Evolutionary conservation across 2,329 filamentous ascomycete species (phyloP).

Genomic region (Penicillium brasilianum): DNA sequence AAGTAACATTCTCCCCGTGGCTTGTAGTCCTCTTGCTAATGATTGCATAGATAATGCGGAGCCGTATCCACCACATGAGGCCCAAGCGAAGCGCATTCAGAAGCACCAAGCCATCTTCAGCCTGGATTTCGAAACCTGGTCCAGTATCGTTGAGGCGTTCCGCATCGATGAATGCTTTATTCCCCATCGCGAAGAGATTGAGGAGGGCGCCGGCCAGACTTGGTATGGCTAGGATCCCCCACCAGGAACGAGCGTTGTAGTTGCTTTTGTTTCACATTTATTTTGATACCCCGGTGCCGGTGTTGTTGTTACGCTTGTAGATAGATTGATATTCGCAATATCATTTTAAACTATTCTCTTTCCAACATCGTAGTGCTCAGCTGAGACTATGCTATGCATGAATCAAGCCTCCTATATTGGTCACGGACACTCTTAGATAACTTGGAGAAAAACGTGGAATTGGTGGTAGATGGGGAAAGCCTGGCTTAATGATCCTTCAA

Average conservation of each 20-base stretch:
- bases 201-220: conserved; percentile 58
- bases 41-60: conserved; percentile 48
- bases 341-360: background rate
- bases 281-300: conserved; percentile 23
- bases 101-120: conserved; percentile 87
- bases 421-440: background rate
- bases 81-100: conserved; percentile 59
- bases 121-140: conserved; percentile 84
- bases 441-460: background rate
- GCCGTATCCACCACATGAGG: conserved; percentile 55
- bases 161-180: conserved; percentile 82
- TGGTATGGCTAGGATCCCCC: conserved; percentile 65
- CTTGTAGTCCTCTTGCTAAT: conserved; percentile 16
- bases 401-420: background rate
- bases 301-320: conserved; percentile 1
- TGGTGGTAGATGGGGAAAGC: background rate
- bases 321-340: background rate
- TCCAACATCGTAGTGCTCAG: background rate
- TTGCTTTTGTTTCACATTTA: conserved; percentile 8
- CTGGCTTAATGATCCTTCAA: background rate
- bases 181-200: conserved; percentile 71
- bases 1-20: conserved; percentile 47
- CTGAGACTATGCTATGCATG: background rate
- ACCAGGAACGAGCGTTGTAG: background rate
- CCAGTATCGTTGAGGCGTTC: conserved; percentile 75